Conservation (phyloP, 2,329 filamentous ascomycete genomes). For the Clarireedia sp. region DNA sequence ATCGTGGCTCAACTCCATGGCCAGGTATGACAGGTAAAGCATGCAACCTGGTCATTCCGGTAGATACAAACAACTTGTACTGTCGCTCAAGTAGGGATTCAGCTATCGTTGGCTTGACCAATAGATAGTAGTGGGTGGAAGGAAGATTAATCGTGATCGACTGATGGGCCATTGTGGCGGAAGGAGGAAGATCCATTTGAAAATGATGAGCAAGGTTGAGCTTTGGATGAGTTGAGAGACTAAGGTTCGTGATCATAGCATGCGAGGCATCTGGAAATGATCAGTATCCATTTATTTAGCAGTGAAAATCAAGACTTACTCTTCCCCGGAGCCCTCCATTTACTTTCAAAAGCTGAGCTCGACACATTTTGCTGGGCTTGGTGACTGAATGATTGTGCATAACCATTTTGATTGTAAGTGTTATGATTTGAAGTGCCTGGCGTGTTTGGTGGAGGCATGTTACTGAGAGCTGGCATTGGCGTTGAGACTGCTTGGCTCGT, state of each 20-base stretch:
- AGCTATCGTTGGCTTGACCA: slow-evolving; percentile 60
- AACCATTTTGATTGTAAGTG: slow-evolving; percentile 19
- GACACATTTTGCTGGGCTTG: slow-evolving; percentile 24
- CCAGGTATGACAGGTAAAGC: slow-evolving; percentile 41
- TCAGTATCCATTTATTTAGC: slow-evolving; percentile 16
- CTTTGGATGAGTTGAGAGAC: slow-evolving; percentile 59
- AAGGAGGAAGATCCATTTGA: slow-evolving; percentile 56
- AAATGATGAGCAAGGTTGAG: slow-evolving; percentile 55
- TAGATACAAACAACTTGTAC: slow-evolving; percentile 67
- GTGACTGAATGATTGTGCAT: slow-evolving; percentile 27
- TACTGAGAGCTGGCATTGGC: slow-evolving; percentile 17
- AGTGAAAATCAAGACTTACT: slow-evolving; percentile 32
- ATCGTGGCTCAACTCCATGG: slow-evolving; percentile 45
- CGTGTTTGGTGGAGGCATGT: slow-evolving; percentile 27
- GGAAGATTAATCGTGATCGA: slow-evolving; percentile 66
- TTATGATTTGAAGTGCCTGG: slow-evolving; percentile 20
- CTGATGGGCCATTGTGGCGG: slow-evolving; percentile 58
- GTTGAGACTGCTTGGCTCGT: slow-evolving; percentile 33
- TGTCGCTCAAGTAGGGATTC: slow-evolving; percentile 57
- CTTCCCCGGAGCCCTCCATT: slow-evolving; percentile 37
- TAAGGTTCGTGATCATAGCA: slow-evolving; percentile 60
- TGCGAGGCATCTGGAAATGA: slow-evolving; percentile 42
- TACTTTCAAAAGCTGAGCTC: slow-evolving; percentile 35
- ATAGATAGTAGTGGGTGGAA: slow-evolving; percentile 58
- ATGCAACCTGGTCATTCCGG: slow-evolving; percentile 55